Evolutionary conservation across 768 basidiomycete genomes (phyloP).

Genomic region (Filobasidium wieringae): DNA sequence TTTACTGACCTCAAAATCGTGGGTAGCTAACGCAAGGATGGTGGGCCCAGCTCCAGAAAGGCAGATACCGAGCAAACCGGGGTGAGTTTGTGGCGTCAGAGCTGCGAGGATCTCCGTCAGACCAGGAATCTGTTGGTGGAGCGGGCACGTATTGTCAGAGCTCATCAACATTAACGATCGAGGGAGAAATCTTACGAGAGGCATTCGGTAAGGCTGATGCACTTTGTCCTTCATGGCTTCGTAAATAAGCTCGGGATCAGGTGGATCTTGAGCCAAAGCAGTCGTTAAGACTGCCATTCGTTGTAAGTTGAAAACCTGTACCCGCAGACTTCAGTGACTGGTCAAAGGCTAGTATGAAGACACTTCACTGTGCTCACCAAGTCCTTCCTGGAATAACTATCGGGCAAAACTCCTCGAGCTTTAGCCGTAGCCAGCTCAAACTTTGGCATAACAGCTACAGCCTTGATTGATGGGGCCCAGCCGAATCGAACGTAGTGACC

Average conservation of each 20-base stretch:
- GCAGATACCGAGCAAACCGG: conserved; percentile 92
- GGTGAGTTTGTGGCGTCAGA: conserved; percentile 78
- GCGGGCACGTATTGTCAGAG: not conserved
- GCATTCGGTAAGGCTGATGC: conserved; percentile 89
- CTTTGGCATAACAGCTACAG: conserved; percentile 83
- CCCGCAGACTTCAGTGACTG: not conserved
- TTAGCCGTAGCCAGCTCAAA: conserved; percentile 95
- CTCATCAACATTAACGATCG: not conserved
- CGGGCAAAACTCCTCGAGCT: conserved; percentile 79
- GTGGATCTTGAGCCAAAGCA: conserved; percentile 76
- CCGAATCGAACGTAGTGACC: conserved; percentile 86
- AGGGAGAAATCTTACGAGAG: conserved; percentile 49
- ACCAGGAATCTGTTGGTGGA: conserved; percentile 66
- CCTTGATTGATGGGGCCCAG: conserved; percentile 74
- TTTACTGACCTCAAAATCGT: conserved; percentile 52
- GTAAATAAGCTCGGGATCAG: conserved; percentile 91
- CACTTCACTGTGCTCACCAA: conserved; percentile 45
- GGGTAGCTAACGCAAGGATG: conserved; percentile 83
- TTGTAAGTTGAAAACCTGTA: conserved; percentile 92
- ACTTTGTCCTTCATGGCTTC: conserved; percentile 98
- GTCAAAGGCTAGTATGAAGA: not conserved
- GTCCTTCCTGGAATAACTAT: conserved; percentile 74
- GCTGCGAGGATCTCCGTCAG: conserved; percentile 79
- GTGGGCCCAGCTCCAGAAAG: conserved; percentile 96
- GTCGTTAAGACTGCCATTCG: conserved; percentile 91